A percentile compares a stretch with the other conserved stretches of the same genome.
phyloP scores from a whole-genome alignment of 225 moss, liverwort and hornwort species.

The Marchantia paleacea region DNA sequence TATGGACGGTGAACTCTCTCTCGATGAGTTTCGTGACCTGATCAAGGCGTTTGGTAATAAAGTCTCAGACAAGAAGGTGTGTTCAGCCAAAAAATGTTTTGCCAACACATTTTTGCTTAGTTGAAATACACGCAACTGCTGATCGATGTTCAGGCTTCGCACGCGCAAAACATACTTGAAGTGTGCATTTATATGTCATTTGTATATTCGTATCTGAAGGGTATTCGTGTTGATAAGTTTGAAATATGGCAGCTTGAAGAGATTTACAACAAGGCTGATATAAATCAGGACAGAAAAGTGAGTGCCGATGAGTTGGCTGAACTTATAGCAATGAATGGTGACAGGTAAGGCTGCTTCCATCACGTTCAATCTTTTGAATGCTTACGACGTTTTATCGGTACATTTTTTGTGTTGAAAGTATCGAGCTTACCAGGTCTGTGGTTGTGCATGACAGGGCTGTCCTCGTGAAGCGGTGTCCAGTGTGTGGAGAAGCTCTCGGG shows the following conservation, averaged over 20 bases:
- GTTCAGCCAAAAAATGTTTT: background rate
- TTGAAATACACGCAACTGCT: no score
- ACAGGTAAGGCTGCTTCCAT: conserved; percentile 41
- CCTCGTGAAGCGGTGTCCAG: conserved; percentile 75
- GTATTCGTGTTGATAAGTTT: no score
- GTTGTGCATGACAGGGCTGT: conserved; percentile 56
- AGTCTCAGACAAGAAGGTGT: conserved; percentile 63
- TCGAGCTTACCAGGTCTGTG: background rate
- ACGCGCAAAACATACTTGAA: no score
- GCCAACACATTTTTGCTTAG: background rate
- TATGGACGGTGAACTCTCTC: conserved; percentile 68
- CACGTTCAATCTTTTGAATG: background rate
- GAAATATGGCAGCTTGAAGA: conserved; percentile 61
- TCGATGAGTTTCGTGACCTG: conserved; percentile 63
- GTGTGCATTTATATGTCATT: no score
- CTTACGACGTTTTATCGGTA: background rate
- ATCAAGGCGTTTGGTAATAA: conserved; percentile 92
- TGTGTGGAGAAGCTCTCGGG: conserved; percentile 83
- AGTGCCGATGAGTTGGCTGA: conserved; percentile 78
- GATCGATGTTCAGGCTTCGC: no score
- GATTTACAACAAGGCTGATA: conserved; percentile 60
- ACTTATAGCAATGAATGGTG: conserved; percentile 57
- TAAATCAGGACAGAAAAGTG: conserved; percentile 79
- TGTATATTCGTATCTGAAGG: no score
- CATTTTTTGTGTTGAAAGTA: background rate